phyloP scores from a whole-genome alignment of 805 yeast genomes.

The Candida adriatica region DNA sequence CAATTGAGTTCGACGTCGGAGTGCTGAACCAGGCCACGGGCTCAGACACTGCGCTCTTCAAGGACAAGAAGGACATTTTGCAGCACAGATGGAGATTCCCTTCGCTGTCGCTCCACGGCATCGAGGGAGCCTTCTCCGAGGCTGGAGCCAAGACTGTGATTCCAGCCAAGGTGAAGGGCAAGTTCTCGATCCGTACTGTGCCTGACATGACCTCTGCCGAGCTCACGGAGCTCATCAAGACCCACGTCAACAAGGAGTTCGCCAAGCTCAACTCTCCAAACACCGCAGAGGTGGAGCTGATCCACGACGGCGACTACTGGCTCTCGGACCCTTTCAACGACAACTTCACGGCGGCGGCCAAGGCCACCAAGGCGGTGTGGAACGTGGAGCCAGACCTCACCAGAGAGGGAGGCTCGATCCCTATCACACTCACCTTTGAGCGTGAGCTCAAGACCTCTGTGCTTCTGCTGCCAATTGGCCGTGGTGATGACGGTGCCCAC shows the following conservation, averaged over 20 bases:
- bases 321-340: constrained; percentile 89
- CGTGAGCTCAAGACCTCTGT: constrained; percentile 79
- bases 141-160: constrained; percentile 98
- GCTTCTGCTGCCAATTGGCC: constrained; percentile 91
- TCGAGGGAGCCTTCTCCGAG: constrained; percentile 94
- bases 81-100: constrained; percentile 99
- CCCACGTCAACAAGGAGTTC: constrained; percentile 62
- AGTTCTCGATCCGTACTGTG: constrained; percentile 95
- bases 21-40: constrained; percentile 90
- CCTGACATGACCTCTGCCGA: constrained; percentile 83
- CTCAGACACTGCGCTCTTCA: constrained; percentile 72
- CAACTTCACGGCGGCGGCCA: constrained; percentile 86
- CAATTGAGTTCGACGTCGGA: constrained; percentile 74
- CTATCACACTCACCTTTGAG: constrained; percentile 93
- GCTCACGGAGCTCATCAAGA: constrained; percentile 70
- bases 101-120: constrained; percentile 90
- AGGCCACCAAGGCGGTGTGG: constrained; percentile 94
- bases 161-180: constrained; percentile 90
- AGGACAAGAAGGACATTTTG: constrained; percentile 74
- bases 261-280: constrained; percentile 71
- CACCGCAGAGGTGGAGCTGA: constrained; percentile 59
- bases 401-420: constrained; percentile 99
- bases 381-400: constrained; percentile 93
- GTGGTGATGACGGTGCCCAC: constrained; percentile 99
- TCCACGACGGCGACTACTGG: constrained; percentile 98